Conservation (phyloP, 495 filamentous ascomycete species). For the Antarctomyces pellizariae region DNA sequence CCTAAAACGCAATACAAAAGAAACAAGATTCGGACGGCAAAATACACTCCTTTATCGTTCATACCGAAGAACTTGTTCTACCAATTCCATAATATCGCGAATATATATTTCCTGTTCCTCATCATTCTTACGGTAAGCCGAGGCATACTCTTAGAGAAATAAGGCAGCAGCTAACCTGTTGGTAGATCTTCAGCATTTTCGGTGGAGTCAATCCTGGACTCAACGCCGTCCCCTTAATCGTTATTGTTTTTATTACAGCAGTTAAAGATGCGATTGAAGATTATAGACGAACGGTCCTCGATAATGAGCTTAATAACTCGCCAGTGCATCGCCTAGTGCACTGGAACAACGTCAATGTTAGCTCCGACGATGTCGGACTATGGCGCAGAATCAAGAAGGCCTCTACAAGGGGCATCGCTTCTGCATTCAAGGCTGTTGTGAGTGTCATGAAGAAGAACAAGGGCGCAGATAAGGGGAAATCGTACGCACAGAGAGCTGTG, state of each 20-base stretch:
- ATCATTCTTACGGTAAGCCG: slow-evolving; percentile 72
- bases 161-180: slow-evolving; percentile 6
- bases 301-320: slow-evolving; percentile 91
- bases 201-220: slow-evolving; percentile 77
- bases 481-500: slow-evolving; percentile 20
- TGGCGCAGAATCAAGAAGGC: slow-evolving; percentile 93
- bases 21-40: slow-evolving; percentile 95
- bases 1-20: slow-evolving; percentile 46
- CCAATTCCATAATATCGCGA: slow-evolving; percentile 97
- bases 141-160: not conserved
- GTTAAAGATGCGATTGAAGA: slow-evolving; percentile 98
- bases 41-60: slow-evolving; percentile 90
- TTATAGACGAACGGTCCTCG: slow-evolving; percentile 75
- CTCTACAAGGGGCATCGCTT: slow-evolving; percentile 36
- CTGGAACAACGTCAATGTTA: slow-evolving; percentile 84
- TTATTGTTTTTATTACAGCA: slow-evolving; percentile 79
- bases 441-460: slow-evolving; percentile 23
- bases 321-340: slow-evolving; percentile 73
- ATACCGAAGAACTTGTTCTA: slow-evolving; percentile 93
- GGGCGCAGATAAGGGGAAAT: slow-evolving; percentile 17
- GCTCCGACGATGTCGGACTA: slow-evolving; percentile 56
- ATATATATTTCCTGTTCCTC: slow-evolving; percentile 92
- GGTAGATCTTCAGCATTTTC: slow-evolving; percentile 86
- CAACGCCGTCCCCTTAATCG: slow-evolving; percentile 75
- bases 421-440: slow-evolving; percentile 24